Evolutionary conservation across 768 basidiomycete genomes (phyloP), one percentile per base, ranked within the genome.

Genomic region (Auricularia sp.): DNA sequence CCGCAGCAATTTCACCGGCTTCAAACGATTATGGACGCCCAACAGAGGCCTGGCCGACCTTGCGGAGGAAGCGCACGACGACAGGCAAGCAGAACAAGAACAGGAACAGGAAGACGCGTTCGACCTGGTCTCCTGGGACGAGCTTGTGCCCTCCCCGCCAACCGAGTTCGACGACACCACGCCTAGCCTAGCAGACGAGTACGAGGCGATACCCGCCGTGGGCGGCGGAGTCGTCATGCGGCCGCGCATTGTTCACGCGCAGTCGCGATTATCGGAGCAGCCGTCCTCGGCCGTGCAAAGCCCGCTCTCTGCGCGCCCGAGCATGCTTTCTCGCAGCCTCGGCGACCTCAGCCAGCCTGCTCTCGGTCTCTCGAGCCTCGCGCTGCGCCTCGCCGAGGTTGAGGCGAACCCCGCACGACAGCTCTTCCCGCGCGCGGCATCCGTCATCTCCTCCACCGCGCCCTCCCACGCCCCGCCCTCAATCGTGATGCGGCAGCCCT

Each of bases 131-230:
- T 86, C 87, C 62, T 91, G 91, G 90, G 85, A 86, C 29, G 84
- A 85, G 33, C 77, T 80, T 1, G 72, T 77, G 66, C 75, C 79
- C 3, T 76, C 84, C 21, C 78, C 77, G 2, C 71, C 75, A n/a
- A 83, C 82, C 18, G 35, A 58, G 42, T 42, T 68, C 36, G 67
- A 43, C 6, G 68, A 66, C 12, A 33, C 39, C 16, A 29, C 18
- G 18, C 62, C 47, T 33, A 80, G 82, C 63, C 74, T 76, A 21
- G 72, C 81, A 47, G 74, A 80, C 11, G 90, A 91, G 70, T 94
- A 88, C 74, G 92, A 96, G 72, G 88, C 89, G 1, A 85, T 94
- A 42, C 92, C 94, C 12, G 94, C 95, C 2, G 88, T 97, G 3
- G 94, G 95, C 18, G 93, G 93, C 14, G 94, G 94, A 0, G 87